These are phyloP conservation scores for Terana coerulea DNA, from an alignment of 768 basidiomycete genomes.

Conservation along the genomic window DNA sequence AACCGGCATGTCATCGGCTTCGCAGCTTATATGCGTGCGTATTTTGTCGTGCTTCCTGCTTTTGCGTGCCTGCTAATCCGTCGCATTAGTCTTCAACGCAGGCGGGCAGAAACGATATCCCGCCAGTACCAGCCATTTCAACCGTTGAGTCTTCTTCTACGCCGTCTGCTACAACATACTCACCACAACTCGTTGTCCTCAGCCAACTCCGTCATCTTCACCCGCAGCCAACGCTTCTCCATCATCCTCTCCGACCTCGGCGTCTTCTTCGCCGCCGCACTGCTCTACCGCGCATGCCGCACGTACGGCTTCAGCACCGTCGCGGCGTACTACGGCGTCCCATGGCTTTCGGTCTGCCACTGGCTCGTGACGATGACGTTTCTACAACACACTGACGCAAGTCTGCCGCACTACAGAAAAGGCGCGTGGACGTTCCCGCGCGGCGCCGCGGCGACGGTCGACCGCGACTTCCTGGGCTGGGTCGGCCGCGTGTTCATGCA, in stretches of 20 bases:
- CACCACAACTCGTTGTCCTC: not conserved
- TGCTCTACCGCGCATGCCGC: not conserved
- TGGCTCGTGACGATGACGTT: conserved; percentile 29
- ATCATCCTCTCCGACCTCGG: not conserved
- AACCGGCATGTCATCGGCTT: not conserved
- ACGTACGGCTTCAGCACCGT: not conserved
- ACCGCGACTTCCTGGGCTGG: conserved; percentile 30
- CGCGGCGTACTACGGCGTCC: not conserved
- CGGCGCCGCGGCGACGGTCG: conserved; percentile 54
- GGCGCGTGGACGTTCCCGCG: conserved; percentile 50
- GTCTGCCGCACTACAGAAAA: conserved; percentile 53
- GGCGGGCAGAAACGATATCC: not conserved
- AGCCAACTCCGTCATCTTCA: not conserved
- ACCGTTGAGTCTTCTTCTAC: not conserved
- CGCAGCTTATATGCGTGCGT: not conserved
- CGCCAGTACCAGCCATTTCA: not conserved
- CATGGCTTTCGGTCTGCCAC: not conserved
- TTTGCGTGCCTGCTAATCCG: not conserved
- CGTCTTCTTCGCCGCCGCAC: not conserved
- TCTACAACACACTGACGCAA: conserved; percentile 61
- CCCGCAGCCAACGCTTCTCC: not conserved
- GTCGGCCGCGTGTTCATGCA: conserved; percentile 28
- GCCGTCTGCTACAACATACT: not conserved
- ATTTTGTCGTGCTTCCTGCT: not conserved
- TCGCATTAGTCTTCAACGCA: not conserved